Evolutionary conservation across 2,329 filamentous ascomycete genomes (phyloP).

Genomic region (Diaporthe sp.): DNA sequence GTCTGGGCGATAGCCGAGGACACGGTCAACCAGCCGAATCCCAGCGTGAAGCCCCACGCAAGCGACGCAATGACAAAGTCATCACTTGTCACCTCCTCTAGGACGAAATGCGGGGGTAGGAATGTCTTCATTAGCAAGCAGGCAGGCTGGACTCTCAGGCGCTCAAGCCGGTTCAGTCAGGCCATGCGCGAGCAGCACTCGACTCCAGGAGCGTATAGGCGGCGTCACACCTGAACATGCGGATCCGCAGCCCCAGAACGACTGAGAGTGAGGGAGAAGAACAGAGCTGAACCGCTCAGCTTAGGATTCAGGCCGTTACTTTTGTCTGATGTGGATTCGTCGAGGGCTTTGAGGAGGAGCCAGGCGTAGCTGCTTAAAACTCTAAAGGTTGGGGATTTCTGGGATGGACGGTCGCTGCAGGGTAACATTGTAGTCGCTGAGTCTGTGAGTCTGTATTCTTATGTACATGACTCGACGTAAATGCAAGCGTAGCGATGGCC

Average conservation of each 20-base stretch:
- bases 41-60: conserved; percentile 34
- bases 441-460: neutral
- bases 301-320: neutral
- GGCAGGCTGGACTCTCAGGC: neutral
- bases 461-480: conserved; percentile 16
- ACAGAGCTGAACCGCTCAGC: neutral
- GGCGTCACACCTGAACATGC: conserved; percentile 23
- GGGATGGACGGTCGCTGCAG: neutral
- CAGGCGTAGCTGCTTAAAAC: neutral
- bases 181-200: conserved; percentile 19
- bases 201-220: conserved; percentile 16
- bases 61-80: conserved; percentile 32
- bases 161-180: conserved; percentile 10
- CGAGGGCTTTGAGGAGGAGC: neutral
- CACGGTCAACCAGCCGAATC: conserved; percentile 35
- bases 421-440: neutral
- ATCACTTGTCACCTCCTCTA: conserved; percentile 33
- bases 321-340: conserved; percentile 13
- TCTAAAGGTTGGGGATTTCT: neutral
- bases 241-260: conserved; percentile 7
- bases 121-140: conserved; percentile 20
- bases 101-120: conserved; percentile 27
- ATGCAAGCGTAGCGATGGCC: neutral
- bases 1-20: conserved; percentile 23
- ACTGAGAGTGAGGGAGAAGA: neutral